Conservation (phyloP, 1,139 yeast genomes). For the Candida frijolesensis region DNA sequence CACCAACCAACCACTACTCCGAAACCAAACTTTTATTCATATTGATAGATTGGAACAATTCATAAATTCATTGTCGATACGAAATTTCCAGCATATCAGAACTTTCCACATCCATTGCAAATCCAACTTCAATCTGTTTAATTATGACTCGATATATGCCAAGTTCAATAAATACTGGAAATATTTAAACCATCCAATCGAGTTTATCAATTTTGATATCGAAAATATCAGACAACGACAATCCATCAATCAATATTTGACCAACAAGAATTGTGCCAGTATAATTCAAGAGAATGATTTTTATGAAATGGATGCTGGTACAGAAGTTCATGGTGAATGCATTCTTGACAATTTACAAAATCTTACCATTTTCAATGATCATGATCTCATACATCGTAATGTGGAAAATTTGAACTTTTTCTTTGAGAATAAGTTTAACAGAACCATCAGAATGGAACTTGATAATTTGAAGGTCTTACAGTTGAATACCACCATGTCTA, state of each 20-base stretch:
- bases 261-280: slow-evolving; percentile 8
- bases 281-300: slow-evolving; percentile 16
- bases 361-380: slow-evolving; percentile 14
- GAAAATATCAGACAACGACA: slow-evolving; percentile 15
- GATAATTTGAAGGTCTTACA: slow-evolving; percentile 10
- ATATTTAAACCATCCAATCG: slow-evolving; percentile 12
- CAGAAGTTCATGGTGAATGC: neutral
- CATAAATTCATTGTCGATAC: slow-evolving; percentile 8
- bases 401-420: slow-evolving; percentile 16
- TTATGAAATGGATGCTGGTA: slow-evolving; percentile 6
- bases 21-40: slow-evolving; percentile 13
- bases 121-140: slow-evolving; percentile 16
- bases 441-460: slow-evolving; percentile 3
- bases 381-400: slow-evolving; percentile 2
- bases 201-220: slow-evolving; percentile 17
- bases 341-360: slow-evolving; percentile 13
- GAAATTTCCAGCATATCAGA: slow-evolving; percentile 13
- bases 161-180: slow-evolving; percentile 14
- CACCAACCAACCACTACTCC: neutral
- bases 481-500: slow-evolving; percentile 17
- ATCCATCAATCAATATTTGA: slow-evolving; percentile 15
- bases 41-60: slow-evolving; percentile 10
- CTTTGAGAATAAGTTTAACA: slow-evolving; percentile 11
- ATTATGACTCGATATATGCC: slow-evolving; percentile 13
- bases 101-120: slow-evolving; percentile 17